Conservation (phyloP, 2,329 filamentous ascomycete species). For the Emmonsiellopsis sp. region DNA sequence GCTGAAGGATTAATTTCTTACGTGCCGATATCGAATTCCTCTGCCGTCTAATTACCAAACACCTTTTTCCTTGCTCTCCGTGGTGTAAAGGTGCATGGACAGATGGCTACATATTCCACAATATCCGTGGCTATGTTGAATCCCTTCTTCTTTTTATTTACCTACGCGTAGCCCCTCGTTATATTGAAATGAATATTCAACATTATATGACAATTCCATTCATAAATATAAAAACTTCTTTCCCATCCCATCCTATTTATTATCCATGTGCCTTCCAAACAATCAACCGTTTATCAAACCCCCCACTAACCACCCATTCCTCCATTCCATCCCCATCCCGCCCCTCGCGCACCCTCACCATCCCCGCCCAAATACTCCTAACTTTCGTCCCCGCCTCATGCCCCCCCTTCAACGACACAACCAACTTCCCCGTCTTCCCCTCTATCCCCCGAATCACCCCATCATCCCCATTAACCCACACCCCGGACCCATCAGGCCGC, state of each 20-base stretch:
- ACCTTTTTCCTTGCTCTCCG: slow-evolving; percentile 28
- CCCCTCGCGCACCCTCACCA: slow-evolving; percentile 22
- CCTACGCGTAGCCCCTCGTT: too few relatives aligned
- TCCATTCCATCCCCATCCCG: slow-evolving; percentile 21
- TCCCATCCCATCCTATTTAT: background rate
- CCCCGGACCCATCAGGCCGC: slow-evolving; percentile 52
- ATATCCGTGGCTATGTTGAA: background rate
- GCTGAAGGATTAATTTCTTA: slow-evolving; percentile 56
- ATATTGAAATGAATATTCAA: background rate
- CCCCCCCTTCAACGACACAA: slow-evolving; percentile 38
- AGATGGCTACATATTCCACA: slow-evolving; percentile 33
- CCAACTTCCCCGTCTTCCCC: slow-evolving; percentile 48
- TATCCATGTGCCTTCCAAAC: slow-evolving; percentile 39
- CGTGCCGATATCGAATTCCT: slow-evolving; percentile 52
- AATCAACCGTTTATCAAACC: slow-evolving; percentile 54
- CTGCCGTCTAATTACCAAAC: slow-evolving; percentile 42
- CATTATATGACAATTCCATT: too few relatives aligned
- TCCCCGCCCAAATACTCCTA: slow-evolving; percentile 49
- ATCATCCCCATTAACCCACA: slow-evolving; percentile 59
- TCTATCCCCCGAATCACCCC: slow-evolving; percentile 54
- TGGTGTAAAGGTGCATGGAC: slow-evolving; percentile 41
- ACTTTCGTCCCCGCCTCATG: slow-evolving; percentile 52
- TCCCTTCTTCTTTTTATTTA: too few relatives aligned
- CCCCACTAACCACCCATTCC: slow-evolving; percentile 53
- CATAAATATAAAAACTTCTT: background rate